Conservation (phyloP, 805 yeast species). For the Metschnikowia lochheadii region DNA sequence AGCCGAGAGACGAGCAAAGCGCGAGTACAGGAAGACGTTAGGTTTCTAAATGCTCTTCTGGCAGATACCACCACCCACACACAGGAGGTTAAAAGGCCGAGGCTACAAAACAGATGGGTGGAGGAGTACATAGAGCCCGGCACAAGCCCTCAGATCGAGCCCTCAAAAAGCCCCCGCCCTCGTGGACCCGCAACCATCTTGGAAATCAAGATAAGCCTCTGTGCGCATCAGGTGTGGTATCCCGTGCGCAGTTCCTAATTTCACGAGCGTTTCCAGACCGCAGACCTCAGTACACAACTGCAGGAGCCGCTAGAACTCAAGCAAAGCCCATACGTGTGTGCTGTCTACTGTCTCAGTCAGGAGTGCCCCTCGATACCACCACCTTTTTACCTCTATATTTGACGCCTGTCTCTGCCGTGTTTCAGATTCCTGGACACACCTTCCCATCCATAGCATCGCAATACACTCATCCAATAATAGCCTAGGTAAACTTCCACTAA, state of each 20-base stretch:
- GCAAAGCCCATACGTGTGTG: not conserved
- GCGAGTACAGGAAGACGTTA: conserved; percentile 1
- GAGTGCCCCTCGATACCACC: too few species aligned
- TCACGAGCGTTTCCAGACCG: conserved; percentile 1
- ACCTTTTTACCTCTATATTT: too few species aligned
- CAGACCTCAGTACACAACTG: not conserved
- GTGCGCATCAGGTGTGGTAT: not conserved
- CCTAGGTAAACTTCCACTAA: too few species aligned
- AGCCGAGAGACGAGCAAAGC: not conserved
- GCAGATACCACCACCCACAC: not conserved
- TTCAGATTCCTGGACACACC: too few species aligned
- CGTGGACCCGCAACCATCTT: not conserved
- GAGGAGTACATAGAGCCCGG: not conserved
- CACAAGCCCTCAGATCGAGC: not conserved
- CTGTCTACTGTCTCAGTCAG: not conserved
- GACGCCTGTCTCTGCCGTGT: too few species aligned
- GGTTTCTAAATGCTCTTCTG: not conserved
- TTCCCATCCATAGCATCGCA: too few species aligned
- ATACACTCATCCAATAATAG: too few species aligned
- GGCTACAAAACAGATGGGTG: not conserved
- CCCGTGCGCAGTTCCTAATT: not conserved
- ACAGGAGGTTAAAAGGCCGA: not conserved
- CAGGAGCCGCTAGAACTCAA: not conserved
- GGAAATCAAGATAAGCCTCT: not conserved
- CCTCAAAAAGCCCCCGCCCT: not conserved